These are phyloP conservation scores for Shiraia bambusicola DNA, from an alignment of 2,329 filamentous ascomycete genomes.

Conservation along the genomic window DNA sequence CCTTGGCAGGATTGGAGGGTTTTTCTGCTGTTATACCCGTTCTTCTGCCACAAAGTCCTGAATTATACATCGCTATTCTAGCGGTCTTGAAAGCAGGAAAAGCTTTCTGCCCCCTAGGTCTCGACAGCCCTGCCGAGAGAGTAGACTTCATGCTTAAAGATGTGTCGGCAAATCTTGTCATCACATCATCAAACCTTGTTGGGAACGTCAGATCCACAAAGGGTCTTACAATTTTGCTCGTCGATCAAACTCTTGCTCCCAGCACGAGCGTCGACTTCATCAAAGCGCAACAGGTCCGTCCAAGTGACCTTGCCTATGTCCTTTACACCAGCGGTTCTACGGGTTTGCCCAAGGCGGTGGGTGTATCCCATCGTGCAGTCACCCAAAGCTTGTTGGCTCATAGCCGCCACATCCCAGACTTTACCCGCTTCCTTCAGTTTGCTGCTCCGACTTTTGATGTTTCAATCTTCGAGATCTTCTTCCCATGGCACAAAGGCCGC, in stretches of 20 bases:
- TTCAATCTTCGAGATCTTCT: conserved; percentile 93
- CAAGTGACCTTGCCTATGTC: conserved; percentile 69
- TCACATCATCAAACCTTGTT: conserved; percentile 60
- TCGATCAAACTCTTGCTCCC: conserved; percentile 43
- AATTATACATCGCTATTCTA: conserved; percentile 75
- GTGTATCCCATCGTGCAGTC: conserved; percentile 75
- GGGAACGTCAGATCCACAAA: conserved; percentile 41
- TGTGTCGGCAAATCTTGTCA: conserved; percentile 66
- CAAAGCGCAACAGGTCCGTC: conserved; percentile 16
- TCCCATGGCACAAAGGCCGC: conserved; percentile 71
- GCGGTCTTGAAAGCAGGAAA: conserved; percentile 78
- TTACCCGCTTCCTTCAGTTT: conserved; percentile 84
- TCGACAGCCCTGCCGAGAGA: conserved; percentile 75
- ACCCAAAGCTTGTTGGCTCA: conserved; percentile 84
- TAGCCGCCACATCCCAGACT: conserved; percentile 71
- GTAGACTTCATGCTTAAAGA: conserved; percentile 80
- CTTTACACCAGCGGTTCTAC: conserved; percentile 95
- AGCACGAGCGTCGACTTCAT: conserved; percentile 18
- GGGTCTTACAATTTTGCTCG: conserved; percentile 43
- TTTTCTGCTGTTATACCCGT: conserved; percentile 65
- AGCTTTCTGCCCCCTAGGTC: conserved; percentile 81
- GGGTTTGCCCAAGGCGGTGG: conserved; percentile 84
- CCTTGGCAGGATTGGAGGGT: conserved; percentile 31
- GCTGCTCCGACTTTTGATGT: conserved; percentile 93
- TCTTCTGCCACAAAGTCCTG: conserved; percentile 72